These are phyloP conservation scores for Cryphonectria naterciae DNA, from an alignment of 2,329 filamentous ascomycete species.

Conservation along the genomic window DNA sequence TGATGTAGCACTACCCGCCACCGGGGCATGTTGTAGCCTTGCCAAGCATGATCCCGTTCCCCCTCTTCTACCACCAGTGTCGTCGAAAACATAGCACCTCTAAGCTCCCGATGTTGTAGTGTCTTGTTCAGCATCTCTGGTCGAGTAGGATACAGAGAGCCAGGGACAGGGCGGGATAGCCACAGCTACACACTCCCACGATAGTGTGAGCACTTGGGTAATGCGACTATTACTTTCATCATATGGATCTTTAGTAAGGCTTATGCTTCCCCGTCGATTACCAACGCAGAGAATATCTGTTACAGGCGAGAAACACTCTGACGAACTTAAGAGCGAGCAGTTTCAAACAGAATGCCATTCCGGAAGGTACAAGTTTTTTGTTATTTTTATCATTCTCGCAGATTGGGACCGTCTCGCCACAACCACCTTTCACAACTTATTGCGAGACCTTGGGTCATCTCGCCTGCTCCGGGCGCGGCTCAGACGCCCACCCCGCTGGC, in stretches of 20 bases:
- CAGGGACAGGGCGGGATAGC: not conserved
- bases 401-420: constrained; percentile 12
- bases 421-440: constrained; percentile 13
- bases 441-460: not conserved
- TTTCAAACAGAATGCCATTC: constrained; percentile 40
- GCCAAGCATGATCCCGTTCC: not conserved
- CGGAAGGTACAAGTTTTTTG: constrained; percentile 24
- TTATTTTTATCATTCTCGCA: not conserved
- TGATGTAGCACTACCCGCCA: not conserved
- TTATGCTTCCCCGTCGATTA: not conserved
- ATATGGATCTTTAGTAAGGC: not conserved
- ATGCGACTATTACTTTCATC: not conserved
- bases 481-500: not conserved
- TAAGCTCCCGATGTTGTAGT: not conserved
- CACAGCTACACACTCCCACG: not conserved
- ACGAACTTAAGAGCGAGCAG: constrained; percentile 41
- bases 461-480: not conserved
- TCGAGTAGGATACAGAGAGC: not conserved
- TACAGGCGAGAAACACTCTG: constrained; percentile 40
- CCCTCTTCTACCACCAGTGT: not conserved
- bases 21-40: not conserved
- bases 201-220: not conserved
- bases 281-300: constrained; percentile 34
- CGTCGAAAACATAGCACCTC: not conserved
- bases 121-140: not conserved